phyloP scores from a whole-genome alignment of 129 eudicot genomes.

The Chrysanthemum seticuspe region DNA sequence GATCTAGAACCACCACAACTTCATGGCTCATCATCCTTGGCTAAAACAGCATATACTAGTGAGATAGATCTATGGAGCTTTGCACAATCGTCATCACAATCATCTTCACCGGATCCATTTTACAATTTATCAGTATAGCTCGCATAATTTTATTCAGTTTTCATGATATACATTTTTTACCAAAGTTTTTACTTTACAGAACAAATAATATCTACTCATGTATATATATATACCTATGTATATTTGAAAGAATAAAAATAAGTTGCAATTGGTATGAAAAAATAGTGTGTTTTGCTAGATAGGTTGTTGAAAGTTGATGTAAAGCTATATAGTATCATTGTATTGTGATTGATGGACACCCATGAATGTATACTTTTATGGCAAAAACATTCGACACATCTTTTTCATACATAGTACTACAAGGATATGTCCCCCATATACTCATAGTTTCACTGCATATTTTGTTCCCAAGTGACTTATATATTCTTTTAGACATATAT shows the following conservation, averaged over 20 bases:
- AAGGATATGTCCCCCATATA: constrained; percentile 12
- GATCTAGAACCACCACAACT: constrained; percentile 16
- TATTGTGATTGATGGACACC: constrained; percentile 29
- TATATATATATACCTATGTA: constrained; percentile 6
- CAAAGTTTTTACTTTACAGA: constrained; percentile 5
- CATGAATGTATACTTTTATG: constrained; percentile 8
- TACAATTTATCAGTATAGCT: constrained; percentile 55
- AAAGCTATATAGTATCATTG: constrained; percentile 17
- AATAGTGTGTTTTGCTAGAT: constrained; percentile 22
- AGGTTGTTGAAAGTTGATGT: constrained; percentile 18
- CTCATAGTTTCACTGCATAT: constrained; percentile 15
- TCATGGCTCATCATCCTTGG: constrained; percentile 27
- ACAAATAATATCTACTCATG: background rate
- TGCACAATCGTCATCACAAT: constrained; percentile 47
- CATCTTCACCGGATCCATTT: constrained; percentile 53
- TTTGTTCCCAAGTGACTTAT: background rate
- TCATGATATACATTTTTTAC: constrained; percentile 3
- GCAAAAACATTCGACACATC: constrained; percentile 24
- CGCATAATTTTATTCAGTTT: constrained; percentile 12
- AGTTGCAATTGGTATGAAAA: constrained; percentile 11
- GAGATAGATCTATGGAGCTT: constrained; percentile 57
- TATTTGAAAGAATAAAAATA: constrained; percentile 12
- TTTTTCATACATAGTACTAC: constrained; percentile 6
- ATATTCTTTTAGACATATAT: background rate
- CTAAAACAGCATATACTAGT: constrained; percentile 29